Evolutionary conservation across 2,329 filamentous ascomycete species (phyloP), one percentile per base, ranked within the genome.

Genomic region (Ceratocystis albifundus): DNA sequence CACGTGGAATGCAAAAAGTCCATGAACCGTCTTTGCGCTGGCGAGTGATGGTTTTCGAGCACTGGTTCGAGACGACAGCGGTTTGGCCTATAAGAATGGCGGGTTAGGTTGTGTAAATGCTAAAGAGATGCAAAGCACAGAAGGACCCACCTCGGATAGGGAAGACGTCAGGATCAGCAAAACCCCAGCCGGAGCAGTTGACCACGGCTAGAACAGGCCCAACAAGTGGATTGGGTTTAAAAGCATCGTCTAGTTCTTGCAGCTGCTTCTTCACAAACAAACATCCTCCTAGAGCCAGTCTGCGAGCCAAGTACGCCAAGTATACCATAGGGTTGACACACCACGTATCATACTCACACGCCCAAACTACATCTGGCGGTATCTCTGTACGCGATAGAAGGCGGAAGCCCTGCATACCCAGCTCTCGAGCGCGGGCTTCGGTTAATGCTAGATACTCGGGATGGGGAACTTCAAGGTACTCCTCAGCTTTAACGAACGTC

Each of bases 21-120:
- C 84, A 87, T 7, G 77, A 79, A 0, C 85, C 85, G 71, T 88
- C 84, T 0, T 77, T 77, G 70, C 84, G 82, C 70, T 88, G 84
- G 30, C 81, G 78, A 2, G 86, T 88, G 22, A 88, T 76, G 2
- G 76, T 78, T 4, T 71, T 74, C 22, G 71, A 70, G 70, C 74
- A 75, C 15, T 68, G 50, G 68, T 79, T 76, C 59, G 75, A 73
- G n/a, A 79, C 76, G 1, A 78, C 71, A 53, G 77, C 79, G 0
- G 78, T 81, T 71, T 81, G 79, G 20, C 79, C 77, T 75, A 44
- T 12, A 10, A 6, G 10, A 65, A 50, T n/a, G 20, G 46, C 15
- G n/a, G 57, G 25, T 64, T 25, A 20, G 25, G n/a, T 0, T 8
- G 22, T 20, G n/a, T 10, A 12, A 57, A 30, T 15, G 25, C 20